Base-by-base conservation (phyloP, 2,329 filamentous ascomycete genomes). In the Scedosporium minutisporum region DNA sequence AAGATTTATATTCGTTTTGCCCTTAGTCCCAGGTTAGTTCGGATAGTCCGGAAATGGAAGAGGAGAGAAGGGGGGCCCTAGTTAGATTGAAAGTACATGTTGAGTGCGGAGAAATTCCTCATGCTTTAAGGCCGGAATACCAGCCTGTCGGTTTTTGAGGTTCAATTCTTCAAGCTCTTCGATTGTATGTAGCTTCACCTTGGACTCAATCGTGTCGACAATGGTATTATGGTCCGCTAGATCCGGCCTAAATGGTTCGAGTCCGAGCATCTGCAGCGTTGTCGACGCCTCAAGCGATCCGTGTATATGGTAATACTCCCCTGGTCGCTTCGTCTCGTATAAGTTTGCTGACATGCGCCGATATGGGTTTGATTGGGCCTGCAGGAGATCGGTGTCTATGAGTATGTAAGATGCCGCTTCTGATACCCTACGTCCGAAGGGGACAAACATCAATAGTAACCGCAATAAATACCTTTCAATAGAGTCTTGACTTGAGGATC, bases 271-370 rank as follows among this genome's bases (percentile, higher is more conserved):
- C 57, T 82, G 78, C 29, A 91, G 74, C 0, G 87, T 88, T 6
- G 82, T 87, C 7, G 83, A 86, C 3, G 88, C 88, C 67, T 91
- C 87, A 0, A 91, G 74, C 0, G 88, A 91, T 55, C 88, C 88
- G 70, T 91, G 88, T 25, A 91, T 87, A 68, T 91, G 88, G 69
- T 89, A 91, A 68, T 84, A 91, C 69, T 87, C 80, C 18, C 82
- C 84, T 1, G 78, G 74, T 16, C 78, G 80, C 69, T 84, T 87
- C 7, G 88, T 90, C 68, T 82, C 79, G 73, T 90, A 91, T 1
- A 91, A 74, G 65, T 90, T 90, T 14, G 88, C 88, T 9, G 88
- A 89, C 72, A 91, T 79, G 65, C 88, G 84, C 6, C 88, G 83
- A 69, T 91, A 91, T 5, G 84, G 76, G 65, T 86, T 84, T 2